Conservation (phyloP, 129 eudicot genomes). For the Rutidosis leptorrhynchoides region DNA sequence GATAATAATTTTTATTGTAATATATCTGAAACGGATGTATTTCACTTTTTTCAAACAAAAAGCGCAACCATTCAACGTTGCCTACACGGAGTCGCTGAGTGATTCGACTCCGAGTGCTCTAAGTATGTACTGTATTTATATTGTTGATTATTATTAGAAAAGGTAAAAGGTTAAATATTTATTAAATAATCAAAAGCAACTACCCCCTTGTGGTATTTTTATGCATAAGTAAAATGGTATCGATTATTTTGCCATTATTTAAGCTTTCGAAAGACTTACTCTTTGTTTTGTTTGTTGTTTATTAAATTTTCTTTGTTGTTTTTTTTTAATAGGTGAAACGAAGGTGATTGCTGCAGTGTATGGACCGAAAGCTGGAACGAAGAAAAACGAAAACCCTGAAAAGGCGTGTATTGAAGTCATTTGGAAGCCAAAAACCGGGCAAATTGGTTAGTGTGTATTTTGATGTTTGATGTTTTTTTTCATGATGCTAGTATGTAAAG, state of each 20-base stretch:
- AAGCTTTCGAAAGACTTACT: not conserved
- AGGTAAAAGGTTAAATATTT: not conserved
- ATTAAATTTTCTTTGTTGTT: not conserved
- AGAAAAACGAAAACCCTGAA: constrained; percentile 94
- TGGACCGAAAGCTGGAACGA: constrained; percentile 93
- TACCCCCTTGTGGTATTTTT: not conserved
- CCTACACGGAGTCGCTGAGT: too few species aligned
- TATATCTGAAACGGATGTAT: too few species aligned
- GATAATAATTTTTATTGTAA: too few species aligned
- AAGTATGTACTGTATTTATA: too few species aligned
- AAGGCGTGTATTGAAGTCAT: constrained; percentile 82
- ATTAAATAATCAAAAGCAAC: not conserved
- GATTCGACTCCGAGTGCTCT: too few species aligned
- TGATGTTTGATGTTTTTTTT: not conserved
- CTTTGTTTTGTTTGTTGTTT: not conserved
- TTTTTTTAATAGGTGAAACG: constrained; percentile 56
- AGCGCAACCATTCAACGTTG: too few species aligned
- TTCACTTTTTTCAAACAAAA: too few species aligned
- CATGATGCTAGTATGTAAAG: not conserved
- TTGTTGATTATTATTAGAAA: too few species aligned
- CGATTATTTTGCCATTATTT: not conserved
- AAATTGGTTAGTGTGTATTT: constrained; percentile 51
- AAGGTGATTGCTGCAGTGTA: constrained; percentile 90
- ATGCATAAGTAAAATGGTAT: not conserved
- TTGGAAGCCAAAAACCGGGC: constrained; percentile 95